Percentiles rank a stretch among this genome's conserved stretches.
Evolutionary conservation across 2,329 filamentous ascomycete genomes (phyloP).

Genomic region (Pseudohalonectria lignicola): DNA sequence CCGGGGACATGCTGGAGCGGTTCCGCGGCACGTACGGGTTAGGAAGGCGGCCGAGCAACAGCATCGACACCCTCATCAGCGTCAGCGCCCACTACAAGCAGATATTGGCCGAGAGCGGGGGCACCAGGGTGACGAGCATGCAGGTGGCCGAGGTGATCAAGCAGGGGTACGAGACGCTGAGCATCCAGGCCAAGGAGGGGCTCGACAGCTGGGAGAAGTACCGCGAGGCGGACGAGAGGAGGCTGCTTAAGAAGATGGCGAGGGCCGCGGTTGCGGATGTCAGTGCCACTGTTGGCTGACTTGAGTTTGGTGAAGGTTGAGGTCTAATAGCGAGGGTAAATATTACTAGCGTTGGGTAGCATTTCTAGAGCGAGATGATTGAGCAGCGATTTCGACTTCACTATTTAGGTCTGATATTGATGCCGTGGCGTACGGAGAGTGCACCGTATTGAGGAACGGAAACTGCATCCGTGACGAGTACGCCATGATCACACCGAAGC

Average conservation of each 20-base stretch:
- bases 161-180: constrained; percentile 89
- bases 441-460: too few species aligned
- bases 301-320: constrained; percentile 9
- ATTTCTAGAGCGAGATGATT: too few species aligned
- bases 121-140: constrained; percentile 64
- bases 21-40: constrained; percentile 70
- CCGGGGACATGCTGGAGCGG: constrained; percentile 68
- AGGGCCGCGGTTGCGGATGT: constrained; percentile 61
- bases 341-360: not conserved
- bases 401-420: too few species aligned
- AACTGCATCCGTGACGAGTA: too few species aligned
- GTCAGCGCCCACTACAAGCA: constrained; percentile 82
- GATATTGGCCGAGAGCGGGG: constrained; percentile 46
- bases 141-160: constrained; percentile 90
- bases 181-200: constrained; percentile 80
- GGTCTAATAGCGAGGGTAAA: not conserved
- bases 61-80: constrained; percentile 74
- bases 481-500: too few species aligned
- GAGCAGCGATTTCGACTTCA: too few species aligned
- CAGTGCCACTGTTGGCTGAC: constrained; percentile 34
- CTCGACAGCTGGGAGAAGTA: constrained; percentile 79
- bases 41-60: constrained; percentile 47
- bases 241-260: constrained; percentile 76
- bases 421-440: too few species aligned
- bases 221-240: constrained; percentile 76